Evolutionary conservation across 805 yeast genomes (phyloP).

Genomic region (Zygoascus bituminiphila): DNA sequence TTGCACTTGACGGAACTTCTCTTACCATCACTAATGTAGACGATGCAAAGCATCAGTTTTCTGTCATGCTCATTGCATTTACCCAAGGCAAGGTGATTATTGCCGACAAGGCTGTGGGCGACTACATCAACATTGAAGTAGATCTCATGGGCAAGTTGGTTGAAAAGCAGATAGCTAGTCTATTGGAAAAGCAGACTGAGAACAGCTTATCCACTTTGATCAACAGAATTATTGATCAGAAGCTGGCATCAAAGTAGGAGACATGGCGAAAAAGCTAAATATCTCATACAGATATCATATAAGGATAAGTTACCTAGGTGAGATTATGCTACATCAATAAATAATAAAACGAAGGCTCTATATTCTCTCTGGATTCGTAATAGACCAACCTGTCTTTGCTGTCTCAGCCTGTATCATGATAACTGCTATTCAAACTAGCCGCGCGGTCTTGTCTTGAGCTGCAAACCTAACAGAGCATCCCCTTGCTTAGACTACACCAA

Average conservation of each 20-base stretch:
- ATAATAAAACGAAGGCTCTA: background rate
- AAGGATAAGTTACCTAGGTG: no score
- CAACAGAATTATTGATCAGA: conserved; percentile 39
- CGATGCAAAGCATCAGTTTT: conserved; percentile 47
- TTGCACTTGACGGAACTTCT: conserved; percentile 88
- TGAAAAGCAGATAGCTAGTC: conserved; percentile 69
- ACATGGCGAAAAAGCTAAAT: background rate
- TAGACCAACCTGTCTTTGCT: no score
- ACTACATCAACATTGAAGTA: conserved; percentile 80
- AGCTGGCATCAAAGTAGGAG: conserved; percentile 21
- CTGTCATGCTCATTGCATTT: conserved; percentile 85
- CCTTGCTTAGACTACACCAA: no score
- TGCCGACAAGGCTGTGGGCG: conserved; percentile 57
- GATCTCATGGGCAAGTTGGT: conserved; percentile 89
- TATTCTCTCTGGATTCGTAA: no score
- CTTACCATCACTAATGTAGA: conserved; percentile 80
- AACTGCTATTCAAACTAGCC: no score
- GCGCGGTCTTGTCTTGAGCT: no score
- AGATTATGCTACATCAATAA: no score
- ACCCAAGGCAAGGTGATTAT: conserved; percentile 77
- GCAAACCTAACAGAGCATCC: no score
- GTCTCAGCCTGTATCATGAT: no score
- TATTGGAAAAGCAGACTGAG: conserved; percentile 42
- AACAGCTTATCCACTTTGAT: conserved; percentile 40
- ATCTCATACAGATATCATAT: background rate